Conservation (phyloP, 176 grass and related monocot species). For the Olyra latifolia region DNA sequence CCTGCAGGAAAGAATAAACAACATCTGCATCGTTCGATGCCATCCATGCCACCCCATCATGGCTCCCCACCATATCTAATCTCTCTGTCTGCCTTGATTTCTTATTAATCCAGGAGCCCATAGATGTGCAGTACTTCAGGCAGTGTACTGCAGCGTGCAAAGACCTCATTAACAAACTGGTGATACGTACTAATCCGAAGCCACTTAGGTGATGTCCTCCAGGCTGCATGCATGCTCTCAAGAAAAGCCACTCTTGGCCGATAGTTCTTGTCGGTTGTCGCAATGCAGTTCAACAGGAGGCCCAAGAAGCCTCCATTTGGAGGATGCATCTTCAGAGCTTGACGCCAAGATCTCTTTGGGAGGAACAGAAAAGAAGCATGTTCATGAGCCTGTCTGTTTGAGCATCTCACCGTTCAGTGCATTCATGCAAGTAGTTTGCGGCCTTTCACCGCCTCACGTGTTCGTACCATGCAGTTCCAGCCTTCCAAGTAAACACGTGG, state of each 20-base stretch:
- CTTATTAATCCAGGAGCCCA: neutral
- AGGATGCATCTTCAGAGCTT: neutral
- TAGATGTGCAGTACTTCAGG: neutral
- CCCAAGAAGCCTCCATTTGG: neutral
- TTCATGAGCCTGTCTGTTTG: neutral
- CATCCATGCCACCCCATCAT: neutral
- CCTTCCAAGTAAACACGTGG: neutral
- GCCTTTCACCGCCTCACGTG: neutral
- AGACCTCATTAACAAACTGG: neutral
- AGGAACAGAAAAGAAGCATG: conserved; percentile 1
- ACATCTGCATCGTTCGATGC: conserved; percentile 4
- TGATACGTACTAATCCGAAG: neutral
- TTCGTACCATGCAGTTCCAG: neutral
- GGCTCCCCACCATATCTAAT: neutral
- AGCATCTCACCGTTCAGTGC: neutral
- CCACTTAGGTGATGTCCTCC: neutral
- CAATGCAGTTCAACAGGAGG: neutral
- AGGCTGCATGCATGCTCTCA: neutral
- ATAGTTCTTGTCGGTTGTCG: neutral
- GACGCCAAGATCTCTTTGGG: neutral
- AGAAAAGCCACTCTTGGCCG: neutral
- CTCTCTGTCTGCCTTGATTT: neutral
- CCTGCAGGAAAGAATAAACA: neutral
- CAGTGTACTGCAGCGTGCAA: neutral
- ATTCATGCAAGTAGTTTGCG: neutral